Evolutionary conservation across 2,329 filamentous ascomycete genomes (phyloP), one percentile per base, ranked within the genome.

Genomic region (Byssothecium circinans): DNA sequence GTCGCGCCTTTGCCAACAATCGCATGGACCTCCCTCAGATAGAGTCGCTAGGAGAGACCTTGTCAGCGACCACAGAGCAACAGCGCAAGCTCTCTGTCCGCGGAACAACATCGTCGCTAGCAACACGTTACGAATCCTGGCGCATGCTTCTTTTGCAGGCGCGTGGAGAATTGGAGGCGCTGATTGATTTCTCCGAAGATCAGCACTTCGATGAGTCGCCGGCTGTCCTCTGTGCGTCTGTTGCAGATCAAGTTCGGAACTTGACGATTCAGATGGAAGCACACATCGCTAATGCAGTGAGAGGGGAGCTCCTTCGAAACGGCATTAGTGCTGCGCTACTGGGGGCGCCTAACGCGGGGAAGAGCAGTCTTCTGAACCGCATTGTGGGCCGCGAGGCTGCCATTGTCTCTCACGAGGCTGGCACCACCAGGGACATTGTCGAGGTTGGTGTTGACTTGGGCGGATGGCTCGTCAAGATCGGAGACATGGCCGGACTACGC

Each of bases 111-210:
- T 85, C 86, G 18, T 60, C 78, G 0, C 77, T 96, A 11, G 84
- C 89, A 0, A 78, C 79, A 49, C 84, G 84, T 15, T 99, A 99
- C 68, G 91, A 96, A 58, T 62, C 63, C 8, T 99, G 94, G 94
- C 84, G 92, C 20, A 76, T 82, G 54, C 78, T 84, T 55, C 74
- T 99, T 15, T 76, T 97, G 6, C 80, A 87, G 53, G 91, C 91
- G 8, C 83, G 94, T 2, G 94, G 90, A 8, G 91, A 97, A 73
- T 79, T 99, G 32, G 94, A 99, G 72, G 94, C 94, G 0, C 74
- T 99, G 57, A 97, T 99, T 52, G 94, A 99, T 71, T 99, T 99
- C 68, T 88, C 89, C 1, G 94, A 99, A 69, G 94, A 97, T 63
- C 92, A 99, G 72, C 89, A 97, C 74, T 95, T 99, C 63, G 91